Evolutionary conservation across 169 alveolate species (phyloP), one percentile per base, ranked within the genome.

Genomic region (Eimeria acervulina): DNA sequence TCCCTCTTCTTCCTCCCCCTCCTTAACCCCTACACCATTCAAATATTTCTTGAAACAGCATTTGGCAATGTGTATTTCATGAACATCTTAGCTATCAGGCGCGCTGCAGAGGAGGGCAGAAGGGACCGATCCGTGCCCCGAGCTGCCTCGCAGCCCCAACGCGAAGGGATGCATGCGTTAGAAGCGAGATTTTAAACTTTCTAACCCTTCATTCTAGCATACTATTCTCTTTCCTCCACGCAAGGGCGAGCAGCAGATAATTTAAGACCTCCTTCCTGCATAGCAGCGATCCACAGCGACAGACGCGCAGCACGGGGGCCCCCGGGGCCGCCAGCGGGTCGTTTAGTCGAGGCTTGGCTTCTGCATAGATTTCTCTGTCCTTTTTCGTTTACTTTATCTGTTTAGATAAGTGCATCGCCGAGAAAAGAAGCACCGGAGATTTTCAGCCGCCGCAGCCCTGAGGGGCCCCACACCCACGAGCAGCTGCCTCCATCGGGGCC

Each of bases 131-230:
- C 59, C 36, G 21, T 26, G 59, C 63, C 26, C 59, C 61, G 31
- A 76, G 87, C 61, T 12, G 87, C 87, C 87, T 76, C 87, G 13
- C 87, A 76, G 87, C 87, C 87, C 87, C 87, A 76, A 76, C 21
- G 38, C 74, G n/a, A 12, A 51, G 15, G 7, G 59, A 21, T 76
- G 87, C 87, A 76, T 76, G 87, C 59, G 19, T 17, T 76, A 63
- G 40, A 38, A 40, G 38, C 3, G n/a, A 26, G 36, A 40, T 4
- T 21, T 38, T 40, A 13, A 2, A 13, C 1, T 15, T 40, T 76
- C 31, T 40, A 26, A 15, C 47, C n/a, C 23, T 68, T 2, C 6
- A 0, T 0, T 13, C 7, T 13, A 31, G 0, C 63, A n/a, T 1
- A 36, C 38, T 17, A 17, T 51, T 72, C 84, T 40, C 0, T 8